phyloP scores from a whole-genome alignment of 2,329 filamentous ascomycete genomes.

The Cryphonectria parasitica region DNA sequence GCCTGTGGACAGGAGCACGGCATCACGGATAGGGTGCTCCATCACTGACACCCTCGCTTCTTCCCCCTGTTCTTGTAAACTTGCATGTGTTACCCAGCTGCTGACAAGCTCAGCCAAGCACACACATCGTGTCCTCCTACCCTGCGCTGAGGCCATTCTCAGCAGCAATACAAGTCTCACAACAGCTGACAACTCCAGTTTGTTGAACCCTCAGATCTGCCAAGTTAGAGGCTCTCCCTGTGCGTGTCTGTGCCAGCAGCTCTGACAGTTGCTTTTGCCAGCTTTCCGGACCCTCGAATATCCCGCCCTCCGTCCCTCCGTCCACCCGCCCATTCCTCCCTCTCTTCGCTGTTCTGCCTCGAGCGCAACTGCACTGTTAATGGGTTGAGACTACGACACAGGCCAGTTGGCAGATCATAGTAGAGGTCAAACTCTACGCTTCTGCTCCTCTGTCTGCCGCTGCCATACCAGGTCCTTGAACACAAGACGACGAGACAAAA shows the following conservation, averaged over 20 bases:
- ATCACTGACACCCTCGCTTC: constrained; percentile 19
- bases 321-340: not conserved
- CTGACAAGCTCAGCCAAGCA: constrained; percentile 19
- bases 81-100: constrained; percentile 21
- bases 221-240: not conserved
- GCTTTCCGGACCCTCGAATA: constrained; percentile 1
- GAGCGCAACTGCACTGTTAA: constrained; percentile 19
- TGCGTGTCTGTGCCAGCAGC: not conserved
- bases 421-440: constrained; percentile 19
- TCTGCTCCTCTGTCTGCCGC: constrained; percentile 16
- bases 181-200: not conserved
- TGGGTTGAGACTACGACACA: constrained; percentile 23
- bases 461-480: not conserved
- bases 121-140: constrained; percentile 16
- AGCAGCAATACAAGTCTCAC: not conserved
- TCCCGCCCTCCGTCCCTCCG: not conserved
- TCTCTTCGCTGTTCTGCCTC: not conserved
- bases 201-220: not conserved
- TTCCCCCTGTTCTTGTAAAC: constrained; percentile 16
- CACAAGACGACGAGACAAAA: constrained; percentile 19
- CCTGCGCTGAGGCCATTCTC: constrained; percentile 4
- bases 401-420: constrained; percentile 25
- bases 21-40: not conserved
- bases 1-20: not conserved
- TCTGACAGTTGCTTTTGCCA: constrained; percentile 1